Evolutionary conservation across 306 rosid genomes (phyloP), one percentile per base, ranked within the genome.

Genomic region (Abrus pulchellus): DNA sequence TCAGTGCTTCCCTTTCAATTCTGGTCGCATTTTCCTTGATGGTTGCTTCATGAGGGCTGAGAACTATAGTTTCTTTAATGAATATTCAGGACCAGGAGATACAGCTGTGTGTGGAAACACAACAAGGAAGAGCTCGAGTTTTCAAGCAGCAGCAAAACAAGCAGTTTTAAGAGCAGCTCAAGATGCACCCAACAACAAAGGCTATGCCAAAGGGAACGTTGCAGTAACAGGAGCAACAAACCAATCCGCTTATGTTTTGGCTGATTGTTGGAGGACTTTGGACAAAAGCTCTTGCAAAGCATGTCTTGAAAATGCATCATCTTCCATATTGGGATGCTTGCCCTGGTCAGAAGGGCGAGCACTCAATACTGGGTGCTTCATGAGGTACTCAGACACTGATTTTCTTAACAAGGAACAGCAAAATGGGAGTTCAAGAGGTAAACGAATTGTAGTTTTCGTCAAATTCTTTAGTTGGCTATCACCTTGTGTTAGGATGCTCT

Each of bases 1-100:
- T 0, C 88, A 93, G 73, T 95, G 98, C 85, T 91, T 75, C 84
- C 97, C 96, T 75, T 83, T 49, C 72, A 95, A 80, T 75, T 81
- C 88, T 2, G 96, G 96, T 28, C 89, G 97, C 33, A 87, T 95
- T 74, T 91, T 68, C 87, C 90, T 93, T 5, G 99, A 93, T 52
- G 99, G 99, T 13, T 95, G 99, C 89, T 95, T 91, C 90, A 90
- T 95, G 99, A 90, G 99, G 80, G 86, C 92, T 5, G 94, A 82
- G 73, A 93, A 95, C 52, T 95, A 91, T 80, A 89, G 91, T 79
- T 95, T 95, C 71, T 90, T 77, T 63, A 57, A 82, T 5, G 96
- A 93, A 86, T 90, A 79, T 14, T 20, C 0, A 14, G 99, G 96
- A 52, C 82, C 87, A 4, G 78, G 67, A 28, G 99, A 95, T 64